These are phyloP conservation scores for Solanum rostratum DNA, from an alignment of 257 asterid species.

Conservation along the genomic window DNA sequence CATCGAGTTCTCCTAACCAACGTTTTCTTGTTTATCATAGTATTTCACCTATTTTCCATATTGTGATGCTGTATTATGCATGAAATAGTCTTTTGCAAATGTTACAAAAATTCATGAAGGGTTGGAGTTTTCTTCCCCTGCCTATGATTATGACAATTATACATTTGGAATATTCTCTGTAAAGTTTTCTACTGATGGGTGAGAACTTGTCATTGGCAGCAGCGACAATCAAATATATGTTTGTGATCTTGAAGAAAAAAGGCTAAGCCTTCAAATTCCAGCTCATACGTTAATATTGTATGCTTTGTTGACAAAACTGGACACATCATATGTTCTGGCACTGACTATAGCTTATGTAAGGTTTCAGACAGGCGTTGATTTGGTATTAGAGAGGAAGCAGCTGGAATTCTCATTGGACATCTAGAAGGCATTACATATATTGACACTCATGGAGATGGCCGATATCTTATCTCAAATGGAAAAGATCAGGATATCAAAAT, in stretches of 20 bases:
- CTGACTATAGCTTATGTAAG: conserved; percentile 89
- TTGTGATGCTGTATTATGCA: conserved; percentile 73
- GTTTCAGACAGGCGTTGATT: conserved; percentile 97
- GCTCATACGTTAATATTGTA: conserved; percentile 91
- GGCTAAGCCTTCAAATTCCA: conserved; percentile 59
- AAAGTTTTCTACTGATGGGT: no score
- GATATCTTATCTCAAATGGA: conserved; percentile 87
- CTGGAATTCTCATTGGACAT: conserved; percentile 90
- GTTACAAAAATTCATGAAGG: conserved; percentile 98
- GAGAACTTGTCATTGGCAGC: no score
- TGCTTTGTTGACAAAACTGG: conserved; percentile 97
- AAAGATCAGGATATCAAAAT: conserved; percentile 89
- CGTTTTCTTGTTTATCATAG: conserved; percentile 84
- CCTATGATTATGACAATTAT: conserved; percentile 43
- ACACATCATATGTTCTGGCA: conserved; percentile 85
- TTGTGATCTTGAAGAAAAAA: conserved; percentile 72
- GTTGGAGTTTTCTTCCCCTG: conserved; percentile 51
- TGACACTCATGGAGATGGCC: conserved; percentile 96
- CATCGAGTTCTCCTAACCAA: conserved; percentile 75
- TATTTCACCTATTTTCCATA: conserved; percentile 73
- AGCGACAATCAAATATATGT: conserved; percentile 66
- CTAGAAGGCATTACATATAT: no score
- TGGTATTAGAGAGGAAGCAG: conserved; percentile 40
- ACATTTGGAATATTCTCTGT: conserved; percentile 92
- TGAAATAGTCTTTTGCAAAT: conserved; percentile 66